Evolutionary conservation across 1,284 basidiomycete genomes (phyloP), one percentile per base, ranked within the genome.

Genomic region (Polyporus tsugae): DNA sequence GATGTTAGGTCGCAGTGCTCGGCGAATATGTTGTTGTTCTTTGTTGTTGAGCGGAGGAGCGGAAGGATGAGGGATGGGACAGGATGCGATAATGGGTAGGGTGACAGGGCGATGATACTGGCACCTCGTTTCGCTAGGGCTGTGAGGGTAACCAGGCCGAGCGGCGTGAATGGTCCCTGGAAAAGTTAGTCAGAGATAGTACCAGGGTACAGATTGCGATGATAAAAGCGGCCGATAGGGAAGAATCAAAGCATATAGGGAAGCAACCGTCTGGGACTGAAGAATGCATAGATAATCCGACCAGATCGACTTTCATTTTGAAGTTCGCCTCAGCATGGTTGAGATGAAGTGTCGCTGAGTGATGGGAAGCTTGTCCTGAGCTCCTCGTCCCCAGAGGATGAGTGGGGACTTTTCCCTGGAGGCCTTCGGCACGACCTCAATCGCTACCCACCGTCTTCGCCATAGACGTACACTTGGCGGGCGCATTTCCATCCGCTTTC

Each of bases 121-220:
- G 92, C 92, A 19, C 93, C 93, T 60, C 91, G 85, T 66, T 85
- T 80, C 1, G 93, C 91, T 4, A 95, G 79, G 2, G 80, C 80
- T 69, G 91, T 87, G 6, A 93, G 78, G 0, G 93, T 74, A 0
- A 89, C 91, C 4, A 94, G 77, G 3, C 92, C 93, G 25, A 90
- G 77, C 2, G 92, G 88, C 1, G 91, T 91, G 73, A 94, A 92
- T 0, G 83, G 91, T 36, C 92, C 93, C 91, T 93, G 74, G 2
- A 49, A 25, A 25, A 19, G 9, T 0, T 22, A 25, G 22, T 60
- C 10, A 60, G 57, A 36, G 36, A 13, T 15, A 38, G 10, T 22
- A 3, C 7, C 4, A 58, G 17, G 6, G 15, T 49, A 19, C 22
- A 22, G 42, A 44, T 4, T 13, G n/a, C 36, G 11, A 22, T 5